Percentiles rank a stretch among this genome's conserved stretches.
Conservation (phyloP, 2,329 filamentous ascomycete genomes). For the Colletotrichum higginsianum region DNA sequence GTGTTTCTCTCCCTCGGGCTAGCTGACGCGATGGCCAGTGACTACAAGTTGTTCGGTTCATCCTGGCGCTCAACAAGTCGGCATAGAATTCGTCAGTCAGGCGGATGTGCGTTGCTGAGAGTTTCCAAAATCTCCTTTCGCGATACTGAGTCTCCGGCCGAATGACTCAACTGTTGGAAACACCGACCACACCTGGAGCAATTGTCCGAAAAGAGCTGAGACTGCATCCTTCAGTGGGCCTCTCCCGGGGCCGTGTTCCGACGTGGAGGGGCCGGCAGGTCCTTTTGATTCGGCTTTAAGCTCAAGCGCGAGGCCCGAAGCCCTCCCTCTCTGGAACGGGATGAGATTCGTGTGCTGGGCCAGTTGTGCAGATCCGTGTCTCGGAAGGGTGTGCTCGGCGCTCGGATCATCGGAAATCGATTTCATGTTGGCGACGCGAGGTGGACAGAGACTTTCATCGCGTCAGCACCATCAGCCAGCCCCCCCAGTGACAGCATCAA, state of each 20-base stretch:
- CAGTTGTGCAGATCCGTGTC: slow-evolving; percentile 5
- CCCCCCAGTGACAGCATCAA: not conserved
- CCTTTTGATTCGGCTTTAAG: slow-evolving; percentile 29
- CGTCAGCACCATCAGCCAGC: not conserved
- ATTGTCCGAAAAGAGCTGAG: too few species aligned
- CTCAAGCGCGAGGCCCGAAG: slow-evolving; percentile 33
- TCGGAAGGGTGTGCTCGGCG: slow-evolving; percentile 32
- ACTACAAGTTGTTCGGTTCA: not conserved
- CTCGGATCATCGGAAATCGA: slow-evolving; percentile 25
- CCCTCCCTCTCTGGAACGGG: slow-evolving; percentile 1
- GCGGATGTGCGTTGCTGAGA: too few species aligned
- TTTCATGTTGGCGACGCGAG: not conserved
- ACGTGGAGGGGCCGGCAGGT: slow-evolving; percentile 6
- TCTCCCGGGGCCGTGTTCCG: slow-evolving; percentile 14
- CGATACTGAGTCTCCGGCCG: too few species aligned
- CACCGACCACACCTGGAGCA: too few species aligned
- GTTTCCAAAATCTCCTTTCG: too few species aligned
- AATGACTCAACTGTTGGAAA: too few species aligned
- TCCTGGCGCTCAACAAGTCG: slow-evolving; percentile 10
- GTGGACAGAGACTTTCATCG: too few species aligned
- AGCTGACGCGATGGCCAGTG: not conserved
- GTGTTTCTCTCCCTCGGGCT: not conserved
- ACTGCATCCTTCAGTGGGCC: not conserved
- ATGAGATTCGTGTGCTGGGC: not conserved
- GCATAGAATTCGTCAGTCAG: not conserved